Base-by-base conservation (phyloP, 352 stramenopile genomes). In the Phytophthora tubulina region DNA sequence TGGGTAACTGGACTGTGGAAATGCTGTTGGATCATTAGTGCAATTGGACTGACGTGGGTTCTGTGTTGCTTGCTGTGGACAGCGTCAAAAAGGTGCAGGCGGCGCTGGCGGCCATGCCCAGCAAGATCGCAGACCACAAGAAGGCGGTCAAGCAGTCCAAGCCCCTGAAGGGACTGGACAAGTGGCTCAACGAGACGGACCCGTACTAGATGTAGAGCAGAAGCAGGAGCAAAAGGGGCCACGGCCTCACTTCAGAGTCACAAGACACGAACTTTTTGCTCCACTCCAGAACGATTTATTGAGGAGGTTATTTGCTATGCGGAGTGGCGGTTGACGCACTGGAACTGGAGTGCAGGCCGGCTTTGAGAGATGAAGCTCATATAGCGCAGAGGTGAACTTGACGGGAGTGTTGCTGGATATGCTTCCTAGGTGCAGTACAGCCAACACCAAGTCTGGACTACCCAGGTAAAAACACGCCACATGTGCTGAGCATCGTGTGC, bases 91-190 rank as follows among this genome's bases (percentile, higher is more conserved):
- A 95, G 79, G 80, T 96, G 50, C 89, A 96, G 70, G 86, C 87
- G 55, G 89, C 89, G 60, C 66, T 96, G 53, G 87, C 67, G n/a
- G 78, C 77, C 32, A 96, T 96, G 89, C 87, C 88, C 35, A 74
- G 69, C 72, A 96, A 96, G 85, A 90, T 96, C 64, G 86, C 84
- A 36, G 89, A 95, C 9, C 89, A 96, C 79, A 94, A 94, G 81
- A 95, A 95, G 73, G 81, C 86, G 2, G 54, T 95, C 45, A 91
- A 94, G 76, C 76, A 84, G 57, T 64, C 88, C 56, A 96, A 96
- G 76, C 89, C 89, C 14, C 80, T 96, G 67, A 92, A 93, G 78
- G 89, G 89, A 33, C 80, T 96, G 30, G 88, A 96, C 69, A 95
- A 95, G 78, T 96, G 89, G 89, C 82, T 96, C 44, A 95, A 91